Evolutionary conservation across 306 rosid species (phyloP).

Genomic region (Dryas octopetala): DNA sequence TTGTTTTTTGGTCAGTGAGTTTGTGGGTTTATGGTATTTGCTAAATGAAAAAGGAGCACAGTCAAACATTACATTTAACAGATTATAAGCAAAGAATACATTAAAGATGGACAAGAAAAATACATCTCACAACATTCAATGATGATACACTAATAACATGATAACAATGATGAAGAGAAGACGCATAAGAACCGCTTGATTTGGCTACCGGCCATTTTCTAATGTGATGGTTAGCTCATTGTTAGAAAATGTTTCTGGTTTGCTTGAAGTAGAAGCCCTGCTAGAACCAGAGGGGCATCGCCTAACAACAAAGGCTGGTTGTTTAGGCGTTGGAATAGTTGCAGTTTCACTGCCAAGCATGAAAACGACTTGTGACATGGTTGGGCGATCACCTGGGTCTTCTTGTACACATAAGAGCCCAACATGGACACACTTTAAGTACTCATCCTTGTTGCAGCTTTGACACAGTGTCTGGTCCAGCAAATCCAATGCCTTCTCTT

Average conservation of each 20-base stretch:
- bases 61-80: not conserved
- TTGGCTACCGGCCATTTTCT: conserved; percentile 55
- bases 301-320: conserved; percentile 57
- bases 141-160: not conserved
- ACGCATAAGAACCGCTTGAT: not conserved
- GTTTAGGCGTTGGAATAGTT: conserved; percentile 62
- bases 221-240: conserved; percentile 69
- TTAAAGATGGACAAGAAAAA: not conserved
- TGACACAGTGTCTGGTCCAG: conserved; percentile 46
- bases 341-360: conserved; percentile 65
- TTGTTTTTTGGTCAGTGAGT: too few species aligned
- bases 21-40: too few species aligned
- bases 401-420: conserved; percentile 73
- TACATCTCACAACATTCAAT: not conserved
- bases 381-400: conserved; percentile 68
- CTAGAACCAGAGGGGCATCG: conserved; percentile 77
- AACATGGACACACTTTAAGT: conserved; percentile 50
- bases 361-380: conserved; percentile 62
- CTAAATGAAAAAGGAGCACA: not conserved
- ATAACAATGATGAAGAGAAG: conserved; percentile 4
- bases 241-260: conserved; percentile 63
- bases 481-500: conserved; percentile 51
- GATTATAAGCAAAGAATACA: not conserved
- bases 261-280: conserved; percentile 64
- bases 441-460: conserved; percentile 55